Evolutionary conservation across 331 rosid genomes (phyloP).

Genomic region (Acacia pycnantha): DNA sequence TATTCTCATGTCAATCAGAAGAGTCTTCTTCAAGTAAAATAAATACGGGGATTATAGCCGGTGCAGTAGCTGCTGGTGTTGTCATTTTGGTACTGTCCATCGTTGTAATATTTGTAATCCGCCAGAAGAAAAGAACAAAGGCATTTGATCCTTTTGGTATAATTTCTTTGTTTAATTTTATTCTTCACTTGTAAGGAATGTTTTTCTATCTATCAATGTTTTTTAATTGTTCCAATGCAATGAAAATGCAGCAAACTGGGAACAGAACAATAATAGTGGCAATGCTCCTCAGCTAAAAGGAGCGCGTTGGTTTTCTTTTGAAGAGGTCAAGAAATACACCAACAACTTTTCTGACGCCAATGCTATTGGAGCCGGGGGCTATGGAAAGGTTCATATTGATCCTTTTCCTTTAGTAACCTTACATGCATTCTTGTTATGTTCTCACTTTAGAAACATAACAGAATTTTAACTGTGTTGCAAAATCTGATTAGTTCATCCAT

Average conservation of each 20-base stretch:
- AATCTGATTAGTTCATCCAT: neutral
- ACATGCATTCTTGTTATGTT: neutral
- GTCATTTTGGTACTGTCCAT: neutral
- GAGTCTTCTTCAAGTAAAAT: neutral
- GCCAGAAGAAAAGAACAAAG: neutral
- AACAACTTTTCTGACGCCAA: slow-evolving; percentile 37
- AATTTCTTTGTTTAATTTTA: neutral
- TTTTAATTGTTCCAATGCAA: neutral
- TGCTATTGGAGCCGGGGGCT: slow-evolving; percentile 55
- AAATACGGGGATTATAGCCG: neutral
- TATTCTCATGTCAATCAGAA: neutral
- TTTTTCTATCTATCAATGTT: neutral
- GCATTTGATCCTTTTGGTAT: slow-evolving; percentile 14
- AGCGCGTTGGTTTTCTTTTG: slow-evolving; percentile 46
- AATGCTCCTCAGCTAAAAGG: slow-evolving; percentile 31
- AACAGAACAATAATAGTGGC: neutral
- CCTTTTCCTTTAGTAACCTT: neutral
- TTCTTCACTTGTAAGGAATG: neutral
- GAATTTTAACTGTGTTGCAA: neutral
- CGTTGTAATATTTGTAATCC: slow-evolving; percentile 5
- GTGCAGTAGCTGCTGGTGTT: slow-evolving; percentile 1
- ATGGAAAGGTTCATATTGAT: slow-evolving; percentile 49
- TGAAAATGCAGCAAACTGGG: slow-evolving; percentile 26
- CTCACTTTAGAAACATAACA: neutral
- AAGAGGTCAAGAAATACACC: slow-evolving; percentile 43